Percentiles rank a stretch among this genome's conserved stretches.
Conservation (phyloP, 768 basidiomycete genomes). For the Boletus edulis region DNA sequence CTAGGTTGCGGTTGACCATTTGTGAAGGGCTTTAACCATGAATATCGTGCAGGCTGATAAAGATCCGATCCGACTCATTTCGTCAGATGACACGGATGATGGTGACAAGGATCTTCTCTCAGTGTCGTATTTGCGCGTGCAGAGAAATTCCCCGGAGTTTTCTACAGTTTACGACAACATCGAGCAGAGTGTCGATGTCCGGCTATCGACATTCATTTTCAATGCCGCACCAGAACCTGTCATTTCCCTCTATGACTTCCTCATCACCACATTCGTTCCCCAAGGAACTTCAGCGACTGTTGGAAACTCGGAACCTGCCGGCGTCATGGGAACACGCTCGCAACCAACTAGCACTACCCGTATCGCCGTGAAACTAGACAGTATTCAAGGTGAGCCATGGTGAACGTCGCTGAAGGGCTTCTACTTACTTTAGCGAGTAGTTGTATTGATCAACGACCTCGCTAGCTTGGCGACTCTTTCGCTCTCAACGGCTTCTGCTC, state of each 20-base stretch:
- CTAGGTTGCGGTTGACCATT: slow-evolving; percentile 8
- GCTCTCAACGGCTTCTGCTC: slow-evolving; percentile 86
- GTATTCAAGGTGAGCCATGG: slow-evolving; percentile 63
- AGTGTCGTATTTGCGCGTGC: slow-evolving; percentile 75
- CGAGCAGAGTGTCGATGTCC: slow-evolving; percentile 84
- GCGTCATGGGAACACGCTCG: neutral
- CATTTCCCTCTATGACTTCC: slow-evolving; percentile 88
- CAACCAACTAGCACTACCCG: slow-evolving; percentile 60
- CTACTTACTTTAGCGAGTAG: slow-evolving; percentile 38
- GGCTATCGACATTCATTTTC: slow-evolving; percentile 88
- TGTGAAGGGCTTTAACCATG: slow-evolving; percentile 68
- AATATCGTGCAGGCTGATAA: slow-evolving; percentile 58
- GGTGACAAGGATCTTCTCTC: slow-evolving; percentile 67
- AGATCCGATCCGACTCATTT: slow-evolving; percentile 60
- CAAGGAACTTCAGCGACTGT: slow-evolving; percentile 10
- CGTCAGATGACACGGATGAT: slow-evolving; percentile 48
- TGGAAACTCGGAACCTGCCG: slow-evolving; percentile 9
- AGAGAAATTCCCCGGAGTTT: slow-evolving; percentile 86
- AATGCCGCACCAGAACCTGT: slow-evolving; percentile 88
- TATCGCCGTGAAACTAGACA: slow-evolving; percentile 78
- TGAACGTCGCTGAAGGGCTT: neutral
- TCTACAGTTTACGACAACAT: slow-evolving; percentile 74
- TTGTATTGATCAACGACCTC: slow-evolving; percentile 71
- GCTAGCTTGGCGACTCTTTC: slow-evolving; percentile 80
- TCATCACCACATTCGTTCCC: slow-evolving; percentile 95